Percentiles rank a stretch among this genome's conserved stretches.
Evolutionary conservation across 2,329 filamentous ascomycete species (phyloP).

Genomic region (Orbilia quercus): DNA sequence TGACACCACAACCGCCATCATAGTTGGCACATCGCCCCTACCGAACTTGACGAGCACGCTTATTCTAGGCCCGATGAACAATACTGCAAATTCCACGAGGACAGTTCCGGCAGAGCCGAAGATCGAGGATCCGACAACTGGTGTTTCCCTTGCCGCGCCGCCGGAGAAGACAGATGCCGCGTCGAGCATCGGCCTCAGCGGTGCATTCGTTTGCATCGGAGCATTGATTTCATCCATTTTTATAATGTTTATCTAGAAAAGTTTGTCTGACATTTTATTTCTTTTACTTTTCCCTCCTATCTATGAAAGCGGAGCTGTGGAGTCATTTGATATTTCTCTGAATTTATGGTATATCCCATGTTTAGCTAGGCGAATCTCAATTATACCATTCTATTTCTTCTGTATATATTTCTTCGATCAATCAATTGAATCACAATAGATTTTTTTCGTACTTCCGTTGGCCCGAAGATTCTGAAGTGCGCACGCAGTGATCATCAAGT

Average conservation of each 20-base stretch:
- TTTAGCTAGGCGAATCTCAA: neutral
- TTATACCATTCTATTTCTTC: constrained; percentile 1
- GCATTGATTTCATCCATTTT: constrained; percentile 39
- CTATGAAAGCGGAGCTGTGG: constrained; percentile 10
- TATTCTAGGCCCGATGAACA: neutral
- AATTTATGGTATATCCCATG: neutral
- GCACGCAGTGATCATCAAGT: constrained; percentile 10
- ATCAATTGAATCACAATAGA: no score
- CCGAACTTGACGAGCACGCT: constrained; percentile 10
- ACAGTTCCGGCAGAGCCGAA: constrained; percentile 5
- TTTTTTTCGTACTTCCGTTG: no score
- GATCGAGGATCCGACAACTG: constrained; percentile 14
- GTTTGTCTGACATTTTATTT: constrained; percentile 13
- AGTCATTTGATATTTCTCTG: constrained; percentile 9
- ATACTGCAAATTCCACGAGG: constrained; percentile 27
- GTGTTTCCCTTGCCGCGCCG: constrained; percentile 19
- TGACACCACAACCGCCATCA: constrained; percentile 30
- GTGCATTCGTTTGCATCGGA: constrained; percentile 34
- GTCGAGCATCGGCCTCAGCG: constrained; percentile 37
- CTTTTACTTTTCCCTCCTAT: constrained; percentile 20
- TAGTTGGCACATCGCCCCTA: constrained; percentile 1
- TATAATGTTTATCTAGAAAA: constrained; percentile 37
- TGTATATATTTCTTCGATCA: neutral
- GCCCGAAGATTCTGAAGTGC: neutral
- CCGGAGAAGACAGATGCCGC: constrained; percentile 28